phyloP scores from a whole-genome alignment of 768 basidiomycete species.

The Leccinum truebloodii region DNA sequence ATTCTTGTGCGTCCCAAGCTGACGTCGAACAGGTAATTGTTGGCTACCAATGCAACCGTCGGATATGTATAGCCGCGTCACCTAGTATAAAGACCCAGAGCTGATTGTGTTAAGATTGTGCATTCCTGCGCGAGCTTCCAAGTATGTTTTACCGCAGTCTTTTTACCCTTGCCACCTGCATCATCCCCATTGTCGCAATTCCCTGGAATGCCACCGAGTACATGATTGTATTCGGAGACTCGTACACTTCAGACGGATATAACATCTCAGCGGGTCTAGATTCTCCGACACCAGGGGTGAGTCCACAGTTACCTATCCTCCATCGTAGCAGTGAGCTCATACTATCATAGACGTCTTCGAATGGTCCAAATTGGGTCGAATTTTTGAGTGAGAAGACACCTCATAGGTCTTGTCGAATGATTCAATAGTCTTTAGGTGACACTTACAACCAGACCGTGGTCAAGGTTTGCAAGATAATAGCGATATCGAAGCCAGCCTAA shows the following conservation, averaged over 20 bases:
- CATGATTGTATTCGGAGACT: constrained; percentile 64
- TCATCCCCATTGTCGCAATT: constrained; percentile 20
- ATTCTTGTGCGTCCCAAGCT: too few species aligned
- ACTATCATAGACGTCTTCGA: constrained; percentile 49
- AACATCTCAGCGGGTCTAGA: constrained; percentile 58
- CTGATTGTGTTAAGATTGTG: neutral
- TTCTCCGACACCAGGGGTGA: constrained; percentile 53
- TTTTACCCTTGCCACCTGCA: constrained; percentile 4
- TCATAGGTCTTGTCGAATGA: neutral
- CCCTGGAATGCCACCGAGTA: constrained; percentile 57
- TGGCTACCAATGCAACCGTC: too few species aligned
- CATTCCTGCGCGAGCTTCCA: neutral
- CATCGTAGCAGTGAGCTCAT: constrained; percentile 9
- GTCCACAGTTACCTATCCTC: constrained; percentile 15
- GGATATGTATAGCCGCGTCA: neutral
- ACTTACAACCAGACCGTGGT: constrained; percentile 58
- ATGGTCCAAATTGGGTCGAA: constrained; percentile 65
- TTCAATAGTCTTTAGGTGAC: constrained; percentile 34
- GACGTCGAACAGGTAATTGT: too few species aligned
- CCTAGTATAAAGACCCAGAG: constrained; percentile 10
- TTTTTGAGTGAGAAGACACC: constrained; percentile 43
- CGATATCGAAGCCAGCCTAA: neutral
- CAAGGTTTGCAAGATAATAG: constrained; percentile 35
- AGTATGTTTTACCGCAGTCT: constrained; percentile 16
- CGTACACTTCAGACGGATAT: constrained; percentile 60